Evolutionary conservation across 495 filamentous ascomycete genomes (phyloP).

Genomic region (Lasiosphaeriaceae sp.): DNA sequence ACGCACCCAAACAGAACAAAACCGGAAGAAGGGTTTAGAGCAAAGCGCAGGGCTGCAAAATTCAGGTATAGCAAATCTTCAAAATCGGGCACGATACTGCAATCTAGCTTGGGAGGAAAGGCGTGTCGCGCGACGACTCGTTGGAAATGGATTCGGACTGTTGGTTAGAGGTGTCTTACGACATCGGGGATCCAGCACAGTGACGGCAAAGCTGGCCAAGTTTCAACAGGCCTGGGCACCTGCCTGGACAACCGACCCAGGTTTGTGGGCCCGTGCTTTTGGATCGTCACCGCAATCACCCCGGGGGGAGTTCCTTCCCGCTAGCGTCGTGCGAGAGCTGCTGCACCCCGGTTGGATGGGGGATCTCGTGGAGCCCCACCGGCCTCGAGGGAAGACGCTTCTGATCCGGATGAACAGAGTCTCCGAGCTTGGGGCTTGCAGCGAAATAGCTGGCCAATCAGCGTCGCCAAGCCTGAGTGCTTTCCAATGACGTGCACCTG

Average conservation of each 20-base stretch:
- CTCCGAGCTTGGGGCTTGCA: no score
- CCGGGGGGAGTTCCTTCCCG: background rate
- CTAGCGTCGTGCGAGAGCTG: background rate
- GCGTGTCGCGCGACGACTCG: background rate
- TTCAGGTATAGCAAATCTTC: no score
- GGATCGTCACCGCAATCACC: background rate
- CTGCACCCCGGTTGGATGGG: background rate
- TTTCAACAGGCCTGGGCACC: constrained; percentile 10
- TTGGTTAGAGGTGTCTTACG: constrained; percentile 21
- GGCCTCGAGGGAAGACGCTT: no score
- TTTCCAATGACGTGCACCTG: constrained; percentile 13
- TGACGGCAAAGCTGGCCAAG: constrained; percentile 24
- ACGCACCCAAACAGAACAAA: no score
- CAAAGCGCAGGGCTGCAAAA: no score
- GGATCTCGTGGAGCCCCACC: background rate
- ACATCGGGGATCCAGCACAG: constrained; percentile 22
- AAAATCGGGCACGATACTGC: background rate
- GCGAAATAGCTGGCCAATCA: background rate
- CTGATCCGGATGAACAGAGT: no score
- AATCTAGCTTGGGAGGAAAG: background rate
- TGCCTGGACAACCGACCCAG: constrained; percentile 8
- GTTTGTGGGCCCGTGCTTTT: constrained; percentile 25
- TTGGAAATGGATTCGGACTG: constrained; percentile 1
- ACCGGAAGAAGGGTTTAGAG: no score
- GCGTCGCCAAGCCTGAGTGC: background rate